Base-by-base conservation (phyloP, 2,329 filamentous ascomycete species). In the Arthroderma sp. region DNA sequence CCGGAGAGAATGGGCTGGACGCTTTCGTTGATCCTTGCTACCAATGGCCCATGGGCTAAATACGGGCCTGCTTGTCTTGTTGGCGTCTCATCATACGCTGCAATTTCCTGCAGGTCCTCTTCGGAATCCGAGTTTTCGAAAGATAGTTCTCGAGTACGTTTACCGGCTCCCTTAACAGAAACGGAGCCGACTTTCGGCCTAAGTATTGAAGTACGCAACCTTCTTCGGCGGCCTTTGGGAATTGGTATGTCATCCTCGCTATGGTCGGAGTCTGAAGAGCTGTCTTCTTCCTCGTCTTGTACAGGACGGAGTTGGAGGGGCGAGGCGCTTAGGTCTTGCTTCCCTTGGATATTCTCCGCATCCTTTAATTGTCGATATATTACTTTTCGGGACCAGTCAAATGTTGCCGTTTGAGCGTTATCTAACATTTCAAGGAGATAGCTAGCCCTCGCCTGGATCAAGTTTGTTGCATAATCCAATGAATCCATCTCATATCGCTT, bases 131-230 rank as follows among this genome's bases (percentile, higher is more conserved):
- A 54, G 31, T 55, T 49, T 29, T 49, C 47, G 10, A 50, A 43
- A 8, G 47, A 53, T 36, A 53, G 48, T 39, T 59, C 61, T 43
- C 64, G 56, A 22, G 64, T 64, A 34, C 65, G 61, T 50, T 68
- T 68, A 34, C 65, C 64, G 22, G 60, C 62, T 37, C 61, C 55
- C 47, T 66, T 67, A 1, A 58, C 57, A 7, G 66, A 66, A 11
- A 63, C 51, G 3, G 60, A 56, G 43, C 55, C 59, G n/a, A 56
- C 45, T 43, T 66, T 68, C 1, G 67, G 67, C 5, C 67, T 65
- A 8, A 70, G 57, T 3, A 70, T 62, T 2, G 67, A 70, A 52
- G 68, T 69, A 44, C 60, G 60, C 31, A 59, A 58, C 44, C 62
- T 55, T 30, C 57, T 53, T 47, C 54, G 54, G 41, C 55, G 50